Conservation (phyloP, 352 stramenopile genomes). For the Phytopythium litorale region DNA sequence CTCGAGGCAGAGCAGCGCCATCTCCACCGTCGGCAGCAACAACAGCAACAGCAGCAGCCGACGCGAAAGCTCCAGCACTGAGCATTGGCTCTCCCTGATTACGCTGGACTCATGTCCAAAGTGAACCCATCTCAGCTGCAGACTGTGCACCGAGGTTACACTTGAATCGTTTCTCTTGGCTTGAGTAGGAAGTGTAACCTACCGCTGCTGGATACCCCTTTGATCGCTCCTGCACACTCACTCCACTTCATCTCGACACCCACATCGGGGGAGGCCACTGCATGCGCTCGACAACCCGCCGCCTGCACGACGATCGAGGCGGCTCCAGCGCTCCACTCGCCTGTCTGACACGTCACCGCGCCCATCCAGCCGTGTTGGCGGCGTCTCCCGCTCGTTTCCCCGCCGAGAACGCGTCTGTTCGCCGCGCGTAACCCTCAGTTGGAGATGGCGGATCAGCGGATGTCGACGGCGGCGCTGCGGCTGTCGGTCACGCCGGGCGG, state of each 20-base stretch:
- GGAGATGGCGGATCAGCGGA: conserved; percentile 12
- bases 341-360: neutral
- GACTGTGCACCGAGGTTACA: neutral
- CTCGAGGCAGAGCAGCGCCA: conserved; percentile 57
- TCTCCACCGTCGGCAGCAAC: conserved; percentile 34
- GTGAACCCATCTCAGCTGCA: conserved; percentile 2
- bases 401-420: neutral
- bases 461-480: conserved; percentile 13
- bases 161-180: neutral
- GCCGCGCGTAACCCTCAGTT: neutral
- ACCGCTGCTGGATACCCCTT: neutral
- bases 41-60: conserved; percentile 9
- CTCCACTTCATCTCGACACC: no score
- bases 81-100: neutral
- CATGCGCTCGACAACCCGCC: neutral
- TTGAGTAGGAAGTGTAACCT: neutral
- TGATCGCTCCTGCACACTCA: neutral
- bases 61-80: neutral
- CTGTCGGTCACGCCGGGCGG: conserved; percentile 18
- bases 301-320: neutral
- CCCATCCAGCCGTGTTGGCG: neutral
- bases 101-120: neutral
- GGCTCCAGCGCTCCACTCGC: neutral
- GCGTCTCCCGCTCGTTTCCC: neutral
- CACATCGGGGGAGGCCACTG: neutral